A percentile compares a stretch with the other conserved stretches of the same genome.
phyloP scores from a whole-genome alignment of 2,329 filamentous ascomycete species.

The Fulvia fulva region DNA sequence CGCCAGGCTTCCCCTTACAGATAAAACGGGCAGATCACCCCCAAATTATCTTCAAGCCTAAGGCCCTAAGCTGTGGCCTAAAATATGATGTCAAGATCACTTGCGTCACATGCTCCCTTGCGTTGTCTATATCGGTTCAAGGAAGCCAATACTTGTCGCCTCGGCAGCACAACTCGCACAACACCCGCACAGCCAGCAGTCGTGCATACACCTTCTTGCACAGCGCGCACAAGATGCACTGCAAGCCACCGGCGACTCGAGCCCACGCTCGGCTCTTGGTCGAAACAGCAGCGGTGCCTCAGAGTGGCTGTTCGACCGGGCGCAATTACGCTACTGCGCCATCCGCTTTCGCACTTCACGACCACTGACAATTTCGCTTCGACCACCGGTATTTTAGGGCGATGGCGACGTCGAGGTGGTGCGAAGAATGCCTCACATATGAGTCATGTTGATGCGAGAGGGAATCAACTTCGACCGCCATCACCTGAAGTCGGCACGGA shows the following conservation, averaged over 20 bases:
- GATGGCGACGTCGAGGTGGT: not conserved
- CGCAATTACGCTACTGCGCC: not conserved
- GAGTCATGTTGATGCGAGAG: not conserved
- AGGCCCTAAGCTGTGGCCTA: not conserved
- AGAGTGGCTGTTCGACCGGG: not conserved
- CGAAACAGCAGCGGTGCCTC: not conserved
- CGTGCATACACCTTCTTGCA: not conserved
- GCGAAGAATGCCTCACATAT: not conserved
- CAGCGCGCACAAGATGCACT: not conserved
- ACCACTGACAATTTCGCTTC: not conserved
- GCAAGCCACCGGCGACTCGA: not conserved
- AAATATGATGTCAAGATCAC: not conserved
- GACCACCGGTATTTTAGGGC: not conserved
- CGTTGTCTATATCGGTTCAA: not conserved
- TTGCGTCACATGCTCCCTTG: not conserved
- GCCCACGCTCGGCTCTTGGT: not conserved
- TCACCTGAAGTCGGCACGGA: not conserved
- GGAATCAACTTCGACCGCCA: not conserved
- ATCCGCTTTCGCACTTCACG: not conserved
- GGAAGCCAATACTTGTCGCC: not conserved
- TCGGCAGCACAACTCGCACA: not conserved
- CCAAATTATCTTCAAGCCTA: not conserved
- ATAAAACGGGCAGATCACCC: constrained; percentile 4
- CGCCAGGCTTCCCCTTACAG: constrained; percentile 8
- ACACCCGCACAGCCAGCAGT: not conserved